phyloP scores from a whole-genome alignment of 2,329 filamentous ascomycete genomes.

The Fusarium graminum region DNA sequence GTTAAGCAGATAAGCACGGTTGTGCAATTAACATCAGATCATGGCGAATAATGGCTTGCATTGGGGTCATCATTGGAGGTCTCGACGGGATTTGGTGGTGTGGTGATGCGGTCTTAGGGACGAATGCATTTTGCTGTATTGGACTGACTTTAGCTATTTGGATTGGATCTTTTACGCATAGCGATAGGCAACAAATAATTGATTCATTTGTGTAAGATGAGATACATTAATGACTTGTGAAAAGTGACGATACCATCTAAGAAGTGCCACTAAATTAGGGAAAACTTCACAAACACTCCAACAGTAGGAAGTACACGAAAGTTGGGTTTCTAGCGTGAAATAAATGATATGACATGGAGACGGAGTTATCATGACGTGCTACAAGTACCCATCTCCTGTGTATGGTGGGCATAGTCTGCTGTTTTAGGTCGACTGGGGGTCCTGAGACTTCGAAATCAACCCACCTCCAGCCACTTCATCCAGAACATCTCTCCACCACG shows the following conservation, averaged over 20 bases:
- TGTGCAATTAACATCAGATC: conserved; percentile 35
- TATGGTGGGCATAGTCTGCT: background rate
- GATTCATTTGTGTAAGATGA: conserved; percentile 4
- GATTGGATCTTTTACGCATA: conserved; percentile 20
- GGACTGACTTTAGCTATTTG: conserved; percentile 6
- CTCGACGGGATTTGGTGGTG: conserved; percentile 12
- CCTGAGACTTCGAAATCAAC: conserved; percentile 16
- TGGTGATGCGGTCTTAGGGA: conserved; percentile 11
- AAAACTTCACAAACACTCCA: no score
- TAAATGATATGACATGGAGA: conserved; percentile 25
- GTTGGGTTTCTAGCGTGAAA: no score
- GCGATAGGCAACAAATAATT: conserved; percentile 29
- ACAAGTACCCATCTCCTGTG: background rate
- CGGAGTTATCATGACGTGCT: conserved; percentile 31
- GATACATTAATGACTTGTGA: background rate
- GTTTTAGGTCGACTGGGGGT: background rate
- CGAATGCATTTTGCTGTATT: conserved; percentile 3
- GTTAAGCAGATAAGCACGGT: background rate
- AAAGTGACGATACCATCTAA: background rate
- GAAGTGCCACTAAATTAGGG: no score
- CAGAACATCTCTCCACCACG: conserved; percentile 42
- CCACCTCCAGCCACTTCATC: conserved; percentile 19
- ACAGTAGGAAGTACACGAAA: no score
- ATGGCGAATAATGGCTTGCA: conserved; percentile 24
- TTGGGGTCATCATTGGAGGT: conserved; percentile 5